phyloP scores from a whole-genome alignment of 2,329 filamentous ascomycete genomes.

The Botrytis paeoniae region DNA sequence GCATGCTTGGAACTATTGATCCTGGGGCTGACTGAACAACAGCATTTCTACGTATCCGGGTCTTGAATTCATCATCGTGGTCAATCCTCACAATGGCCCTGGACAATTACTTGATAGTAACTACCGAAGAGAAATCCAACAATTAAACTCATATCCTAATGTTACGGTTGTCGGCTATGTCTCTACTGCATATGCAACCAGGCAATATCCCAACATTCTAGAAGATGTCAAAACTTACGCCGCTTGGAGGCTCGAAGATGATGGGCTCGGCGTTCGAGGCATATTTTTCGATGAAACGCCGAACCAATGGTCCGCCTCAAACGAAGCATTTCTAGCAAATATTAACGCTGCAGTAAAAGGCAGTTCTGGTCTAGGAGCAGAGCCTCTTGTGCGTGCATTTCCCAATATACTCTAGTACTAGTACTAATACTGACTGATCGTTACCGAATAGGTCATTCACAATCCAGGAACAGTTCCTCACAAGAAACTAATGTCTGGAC shows the following conservation, averaged over 20 bases:
- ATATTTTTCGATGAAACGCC: conserved; percentile 29
- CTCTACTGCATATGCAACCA: conserved; percentile 37
- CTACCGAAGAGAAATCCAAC: conserved; percentile 38
- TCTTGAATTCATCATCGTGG: conserved; percentile 30
- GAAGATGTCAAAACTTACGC: conserved; percentile 24
- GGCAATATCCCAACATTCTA: conserved; percentile 7
- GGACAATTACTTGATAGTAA: conserved; percentile 37
- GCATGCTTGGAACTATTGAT: conserved; percentile 8
- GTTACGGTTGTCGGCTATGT: conserved; percentile 42
- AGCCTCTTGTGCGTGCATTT: conserved; percentile 20
- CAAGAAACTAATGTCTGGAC: conserved; percentile 13
- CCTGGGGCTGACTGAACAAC: conserved; percentile 15
- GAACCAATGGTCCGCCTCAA: conserved; percentile 18
- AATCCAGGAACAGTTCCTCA: conserved; percentile 25
- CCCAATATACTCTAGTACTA: background rate
- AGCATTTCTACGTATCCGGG: conserved; percentile 24
- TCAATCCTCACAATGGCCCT: conserved; percentile 37
- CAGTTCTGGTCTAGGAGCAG: conserved; percentile 13
- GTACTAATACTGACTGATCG: background rate
- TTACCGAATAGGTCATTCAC: conserved; percentile 21
- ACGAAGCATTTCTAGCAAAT: conserved; percentile 18
- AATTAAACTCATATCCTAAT: conserved; percentile 41
- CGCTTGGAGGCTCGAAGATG: conserved; percentile 21
- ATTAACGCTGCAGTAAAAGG: conserved; percentile 19
- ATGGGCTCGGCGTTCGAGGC: conserved; percentile 21